Conservation (phyloP, 2,329 filamentous ascomycete genomes). For the Pseudogymnoascus pannorum region DNA sequence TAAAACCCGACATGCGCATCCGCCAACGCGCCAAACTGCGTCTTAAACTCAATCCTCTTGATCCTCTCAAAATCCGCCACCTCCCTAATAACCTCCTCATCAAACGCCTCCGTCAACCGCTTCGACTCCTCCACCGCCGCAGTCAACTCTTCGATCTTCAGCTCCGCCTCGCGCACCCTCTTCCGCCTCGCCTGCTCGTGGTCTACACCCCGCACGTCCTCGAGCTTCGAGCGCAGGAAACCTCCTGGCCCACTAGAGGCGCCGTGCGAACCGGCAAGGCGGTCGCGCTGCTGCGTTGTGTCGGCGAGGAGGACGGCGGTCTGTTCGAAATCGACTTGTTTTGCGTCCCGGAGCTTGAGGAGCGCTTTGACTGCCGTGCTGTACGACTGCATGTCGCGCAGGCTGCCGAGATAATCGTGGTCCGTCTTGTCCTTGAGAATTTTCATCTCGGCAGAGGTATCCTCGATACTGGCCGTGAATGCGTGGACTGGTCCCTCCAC, state of each 20-base stretch:
- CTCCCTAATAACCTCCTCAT: slow-evolving; percentile 91
- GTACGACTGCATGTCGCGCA: slow-evolving; percentile 95
- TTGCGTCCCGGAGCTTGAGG: slow-evolving; percentile 89
- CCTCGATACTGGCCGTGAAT: slow-evolving; percentile 80
- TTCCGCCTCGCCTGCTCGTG: slow-evolving; percentile 88
- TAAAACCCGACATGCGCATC: slow-evolving; percentile 87
- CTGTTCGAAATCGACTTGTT: slow-evolving; percentile 95
- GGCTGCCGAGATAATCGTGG: slow-evolving; percentile 85
- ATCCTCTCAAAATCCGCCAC: slow-evolving; percentile 93
- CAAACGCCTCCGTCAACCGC: slow-evolving; percentile 83
- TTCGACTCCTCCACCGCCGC: slow-evolving; percentile 82
- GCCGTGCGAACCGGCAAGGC: slow-evolving; percentile 50
- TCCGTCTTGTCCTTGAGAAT: slow-evolving; percentile 86
- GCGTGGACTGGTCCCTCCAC: slow-evolving; percentile 75
- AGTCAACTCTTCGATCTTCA: slow-evolving; percentile 87
- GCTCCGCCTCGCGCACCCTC: slow-evolving; percentile 79
- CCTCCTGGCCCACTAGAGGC: slow-evolving; percentile 65
- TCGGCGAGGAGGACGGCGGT: slow-evolving; percentile 94
- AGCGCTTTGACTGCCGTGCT: slow-evolving; percentile 79
- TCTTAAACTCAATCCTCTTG: slow-evolving; percentile 87
- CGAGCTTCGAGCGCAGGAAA: slow-evolving; percentile 88
- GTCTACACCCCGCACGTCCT: slow-evolving; percentile 93
- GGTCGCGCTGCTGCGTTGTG: slow-evolving; percentile 78
- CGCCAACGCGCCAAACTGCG: slow-evolving; percentile 74
- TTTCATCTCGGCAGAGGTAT: slow-evolving; percentile 71